These are phyloP conservation scores for Tolypocladium album DNA, from an alignment of 2,329 filamentous ascomycete species.

Conservation along the genomic window DNA sequence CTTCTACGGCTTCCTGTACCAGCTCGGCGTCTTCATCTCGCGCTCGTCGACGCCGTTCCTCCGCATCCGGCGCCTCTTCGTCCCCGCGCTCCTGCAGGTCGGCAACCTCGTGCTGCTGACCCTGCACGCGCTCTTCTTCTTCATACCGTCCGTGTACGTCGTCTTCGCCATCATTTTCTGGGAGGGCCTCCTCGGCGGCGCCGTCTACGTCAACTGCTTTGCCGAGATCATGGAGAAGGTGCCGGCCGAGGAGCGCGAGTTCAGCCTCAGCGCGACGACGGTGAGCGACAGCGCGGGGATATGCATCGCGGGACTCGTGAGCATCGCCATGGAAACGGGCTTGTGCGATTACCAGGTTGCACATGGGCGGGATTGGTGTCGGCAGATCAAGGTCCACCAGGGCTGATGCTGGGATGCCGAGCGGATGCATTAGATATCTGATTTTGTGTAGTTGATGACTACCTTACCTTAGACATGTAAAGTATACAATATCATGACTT, in stretches of 20 bases:
- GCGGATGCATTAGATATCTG: not conserved
- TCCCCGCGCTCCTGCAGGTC: constrained; percentile 73
- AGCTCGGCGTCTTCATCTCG: constrained; percentile 89
- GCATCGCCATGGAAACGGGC: constrained; percentile 71
- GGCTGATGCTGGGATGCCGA: not conserved
- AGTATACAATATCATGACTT: not conserved
- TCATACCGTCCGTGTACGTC: constrained; percentile 78
- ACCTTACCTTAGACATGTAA: not conserved
- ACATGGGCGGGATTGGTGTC: constrained; percentile 70
- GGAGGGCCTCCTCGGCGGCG: constrained; percentile 84
- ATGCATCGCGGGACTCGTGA: constrained; percentile 74
- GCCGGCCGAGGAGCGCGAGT: constrained; percentile 69
- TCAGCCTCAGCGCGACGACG: constrained; percentile 79
- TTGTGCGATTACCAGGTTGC: constrained; percentile 76
- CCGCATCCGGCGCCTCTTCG: constrained; percentile 69
- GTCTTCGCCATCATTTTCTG: constrained; percentile 81
- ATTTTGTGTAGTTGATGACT: not conserved
- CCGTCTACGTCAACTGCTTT: constrained; percentile 94
- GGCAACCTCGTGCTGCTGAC: constrained; percentile 65
- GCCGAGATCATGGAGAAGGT: constrained; percentile 85
- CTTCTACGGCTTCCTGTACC: constrained; percentile 89
- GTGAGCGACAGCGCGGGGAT: constrained; percentile 90
- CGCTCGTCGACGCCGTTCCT: constrained; percentile 83
- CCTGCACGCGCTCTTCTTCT: constrained; percentile 66
- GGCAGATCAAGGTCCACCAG: constrained; percentile 33